These are phyloP conservation scores for Penicillium roqueforti DNA, from an alignment of 495 filamentous ascomycete genomes.

Conservation along the genomic window DNA sequence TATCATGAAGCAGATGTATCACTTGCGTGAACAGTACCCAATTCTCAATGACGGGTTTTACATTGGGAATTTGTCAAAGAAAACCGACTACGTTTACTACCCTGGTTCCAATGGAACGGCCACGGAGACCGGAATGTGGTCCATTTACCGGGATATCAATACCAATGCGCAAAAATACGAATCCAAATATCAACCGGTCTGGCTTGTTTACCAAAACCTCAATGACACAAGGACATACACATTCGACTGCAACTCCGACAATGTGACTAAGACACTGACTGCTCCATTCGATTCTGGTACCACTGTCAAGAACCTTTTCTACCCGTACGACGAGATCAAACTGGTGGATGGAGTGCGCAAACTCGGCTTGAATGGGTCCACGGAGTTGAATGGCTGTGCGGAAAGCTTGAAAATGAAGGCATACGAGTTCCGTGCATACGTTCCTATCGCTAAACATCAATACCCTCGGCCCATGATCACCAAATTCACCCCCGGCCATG, in stretches of 20 bases:
- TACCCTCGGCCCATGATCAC: conserved; percentile 59
- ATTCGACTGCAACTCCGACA: conserved; percentile 52
- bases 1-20: conserved; percentile 63
- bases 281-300: conserved; percentile 53
- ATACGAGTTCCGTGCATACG: conserved; percentile 62
- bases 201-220: conserved; percentile 63
- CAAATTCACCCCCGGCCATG: conserved; percentile 59
- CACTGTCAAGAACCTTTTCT: conserved; percentile 61
- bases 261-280: conserved; percentile 44
- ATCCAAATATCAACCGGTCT: conserved; percentile 50
- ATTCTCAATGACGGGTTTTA: conserved; percentile 62
- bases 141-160: conserved; percentile 49
- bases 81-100: conserved; percentile 46
- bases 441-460: conserved; percentile 46
- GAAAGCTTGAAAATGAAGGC: conserved; percentile 46
- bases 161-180: conserved; percentile 47
- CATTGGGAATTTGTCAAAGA: conserved; percentile 52
- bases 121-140: conserved; percentile 67
- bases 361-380: conserved; percentile 41
- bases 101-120: conserved; percentile 48
- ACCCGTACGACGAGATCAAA: conserved; percentile 53
- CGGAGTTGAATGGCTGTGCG: conserved; percentile 52
- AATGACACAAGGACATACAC: conserved; percentile 50
- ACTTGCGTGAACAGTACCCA: conserved; percentile 54
- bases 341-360: conserved; percentile 36